phyloP scores from a whole-genome alignment of 257 asterid genomes.

The Vinca minor region DNA sequence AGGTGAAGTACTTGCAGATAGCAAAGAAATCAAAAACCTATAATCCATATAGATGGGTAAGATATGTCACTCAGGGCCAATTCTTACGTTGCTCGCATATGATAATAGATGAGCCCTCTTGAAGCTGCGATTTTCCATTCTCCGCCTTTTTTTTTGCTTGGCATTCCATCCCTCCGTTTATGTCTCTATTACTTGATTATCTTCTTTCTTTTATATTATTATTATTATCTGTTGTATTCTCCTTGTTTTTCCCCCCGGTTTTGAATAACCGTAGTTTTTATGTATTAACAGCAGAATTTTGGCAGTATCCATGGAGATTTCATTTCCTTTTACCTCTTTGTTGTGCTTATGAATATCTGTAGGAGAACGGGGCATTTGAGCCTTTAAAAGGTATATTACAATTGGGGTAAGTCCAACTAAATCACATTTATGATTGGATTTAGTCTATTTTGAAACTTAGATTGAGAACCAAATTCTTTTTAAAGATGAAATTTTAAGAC shows the following conservation, averaged over 20 bases:
- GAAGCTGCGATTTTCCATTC: no score
- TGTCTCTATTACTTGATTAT: background rate
- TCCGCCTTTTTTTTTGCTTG: no score
- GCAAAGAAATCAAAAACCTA: conserved; percentile 71
- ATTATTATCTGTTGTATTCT: background rate
- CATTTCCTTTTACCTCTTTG: background rate
- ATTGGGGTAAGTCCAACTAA: no score
- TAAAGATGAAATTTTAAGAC: no score
- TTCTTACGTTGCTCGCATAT: conserved; percentile 95
- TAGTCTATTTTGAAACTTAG: no score
- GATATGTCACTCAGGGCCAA: conserved; percentile 94
- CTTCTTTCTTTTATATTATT: background rate
- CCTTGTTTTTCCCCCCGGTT: no score
- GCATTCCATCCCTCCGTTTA: no score
- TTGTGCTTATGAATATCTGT: no score
- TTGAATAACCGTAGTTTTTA: background rate
- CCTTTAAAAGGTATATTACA: no score
- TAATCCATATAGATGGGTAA: conserved; percentile 95
- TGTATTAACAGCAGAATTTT: background rate
- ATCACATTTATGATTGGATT: no score
- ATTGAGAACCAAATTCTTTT: no score
- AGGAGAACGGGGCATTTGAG: background rate
- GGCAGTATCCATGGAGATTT: background rate
- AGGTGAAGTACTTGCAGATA: conserved; percentile 94
- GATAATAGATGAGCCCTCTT: conserved; percentile 22